Conservation (phyloP, 75 land plant species). For the Picea glauca region DNA sequence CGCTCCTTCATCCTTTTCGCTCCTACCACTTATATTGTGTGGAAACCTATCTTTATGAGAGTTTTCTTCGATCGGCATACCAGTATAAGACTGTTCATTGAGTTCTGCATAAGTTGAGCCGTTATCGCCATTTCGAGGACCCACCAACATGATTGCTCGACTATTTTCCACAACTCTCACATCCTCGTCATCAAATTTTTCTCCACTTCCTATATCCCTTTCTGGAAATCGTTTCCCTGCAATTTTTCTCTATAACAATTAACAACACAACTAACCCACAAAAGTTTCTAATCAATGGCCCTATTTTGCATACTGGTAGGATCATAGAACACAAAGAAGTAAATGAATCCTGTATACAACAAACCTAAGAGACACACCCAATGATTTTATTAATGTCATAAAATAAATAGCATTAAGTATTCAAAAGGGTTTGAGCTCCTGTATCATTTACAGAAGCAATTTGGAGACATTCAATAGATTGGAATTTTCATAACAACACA, state of each 20-base stretch:
- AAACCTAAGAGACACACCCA: neutral
- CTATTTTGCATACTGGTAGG: neutral
- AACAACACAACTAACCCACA: neutral
- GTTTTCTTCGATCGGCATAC: neutral
- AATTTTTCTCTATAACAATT: neutral
- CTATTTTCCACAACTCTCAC: neutral
- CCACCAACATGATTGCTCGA: neutral
- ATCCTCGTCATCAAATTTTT: neutral
- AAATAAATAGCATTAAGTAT: neutral
- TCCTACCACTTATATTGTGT: conserved; percentile 5
- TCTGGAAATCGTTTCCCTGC: conserved; percentile 2
- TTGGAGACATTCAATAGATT: neutral
- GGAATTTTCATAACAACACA: neutral
- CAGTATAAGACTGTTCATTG: conserved; percentile 1
- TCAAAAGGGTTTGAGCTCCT: neutral
- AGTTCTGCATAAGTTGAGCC: conserved; percentile 3
- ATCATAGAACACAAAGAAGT: neutral
- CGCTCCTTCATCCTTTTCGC: conserved; percentile 21
- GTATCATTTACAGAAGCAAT: neutral
- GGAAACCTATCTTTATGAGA: conserved; percentile 3
- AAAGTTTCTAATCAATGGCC: neutral
- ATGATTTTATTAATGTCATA: neutral
- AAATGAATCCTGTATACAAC: neutral
- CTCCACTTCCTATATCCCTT: neutral
- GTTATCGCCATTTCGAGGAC: neutral